A percentile compares a stretch with the other conserved stretches of the same genome.
These are phyloP conservation scores for Diddensiella caesifluorescens DNA, from an alignment of 805 yeast genomes.

Conservation along the genomic window DNA sequence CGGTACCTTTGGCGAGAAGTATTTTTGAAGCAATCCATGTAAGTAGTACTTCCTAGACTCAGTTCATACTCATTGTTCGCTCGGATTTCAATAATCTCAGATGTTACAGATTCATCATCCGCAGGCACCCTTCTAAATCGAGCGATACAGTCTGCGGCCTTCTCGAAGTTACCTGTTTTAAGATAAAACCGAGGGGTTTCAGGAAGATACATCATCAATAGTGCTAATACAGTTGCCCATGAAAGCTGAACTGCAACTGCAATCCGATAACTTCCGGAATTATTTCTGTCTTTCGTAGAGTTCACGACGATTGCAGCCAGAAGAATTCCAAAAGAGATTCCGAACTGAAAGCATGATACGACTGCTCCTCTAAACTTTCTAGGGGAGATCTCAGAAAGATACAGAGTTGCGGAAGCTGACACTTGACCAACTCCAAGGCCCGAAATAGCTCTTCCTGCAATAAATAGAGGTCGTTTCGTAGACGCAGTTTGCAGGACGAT, in stretches of 20 bases:
- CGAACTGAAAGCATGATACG: slow-evolving; percentile 24
- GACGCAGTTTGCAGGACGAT: slow-evolving; percentile 26
- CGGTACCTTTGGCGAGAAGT: slow-evolving; percentile 18
- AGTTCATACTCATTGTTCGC: slow-evolving; percentile 27
- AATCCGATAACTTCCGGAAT: slow-evolving; percentile 34
- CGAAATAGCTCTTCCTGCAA: slow-evolving; percentile 47
- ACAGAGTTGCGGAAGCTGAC: slow-evolving; percentile 48
- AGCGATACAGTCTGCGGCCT: slow-evolving; percentile 26
- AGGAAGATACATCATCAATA: slow-evolving; percentile 40
- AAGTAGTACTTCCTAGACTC: slow-evolving; percentile 35
- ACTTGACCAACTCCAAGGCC: slow-evolving; percentile 52
- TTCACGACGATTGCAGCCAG: slow-evolving; percentile 33
- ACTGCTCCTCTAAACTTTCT: slow-evolving; percentile 30
- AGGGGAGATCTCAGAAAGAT: slow-evolving; percentile 42
- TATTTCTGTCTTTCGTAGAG: slow-evolving; percentile 25
- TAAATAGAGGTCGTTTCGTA: slow-evolving; percentile 37
- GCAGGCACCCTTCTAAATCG: slow-evolving; percentile 18
- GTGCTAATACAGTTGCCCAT: slow-evolving; percentile 40
- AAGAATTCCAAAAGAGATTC: slow-evolving; percentile 32
- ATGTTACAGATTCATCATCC: slow-evolving; percentile 14
- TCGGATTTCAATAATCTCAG: slow-evolving; percentile 26
- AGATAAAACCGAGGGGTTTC: slow-evolving; percentile 44
- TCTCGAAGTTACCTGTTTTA: slow-evolving; percentile 38
- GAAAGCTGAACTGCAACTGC: slow-evolving; percentile 45
- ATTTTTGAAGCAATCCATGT: slow-evolving; percentile 11